A percentile compares a stretch with the other conserved stretches of the same genome.
phyloP scores from a whole-genome alignment of 306 rosid genomes.

The Cucurbita maxima region DNA sequence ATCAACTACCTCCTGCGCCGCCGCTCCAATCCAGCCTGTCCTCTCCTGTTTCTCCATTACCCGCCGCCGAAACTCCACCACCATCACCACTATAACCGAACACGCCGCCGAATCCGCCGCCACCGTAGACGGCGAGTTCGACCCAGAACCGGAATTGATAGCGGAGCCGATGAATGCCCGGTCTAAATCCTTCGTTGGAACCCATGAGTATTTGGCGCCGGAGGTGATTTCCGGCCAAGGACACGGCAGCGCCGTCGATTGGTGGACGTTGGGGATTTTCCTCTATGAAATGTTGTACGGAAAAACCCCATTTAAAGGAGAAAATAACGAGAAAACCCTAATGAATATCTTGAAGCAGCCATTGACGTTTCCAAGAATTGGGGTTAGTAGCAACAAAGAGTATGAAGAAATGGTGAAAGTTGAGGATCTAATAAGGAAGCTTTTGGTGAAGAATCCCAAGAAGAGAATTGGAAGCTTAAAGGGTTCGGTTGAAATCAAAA shows the following conservation, averaged over 20 bases:
- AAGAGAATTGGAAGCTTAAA: conserved; percentile 72
- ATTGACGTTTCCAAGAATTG: conserved; percentile 51
- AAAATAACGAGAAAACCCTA: conserved; percentile 77
- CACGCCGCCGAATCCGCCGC: conserved; percentile 13
- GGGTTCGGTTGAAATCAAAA: conserved; percentile 88
- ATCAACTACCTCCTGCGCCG: conserved; percentile 36
- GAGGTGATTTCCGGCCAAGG: conserved; percentile 92
- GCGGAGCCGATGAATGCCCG: conserved; percentile 73
- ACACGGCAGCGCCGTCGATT: conserved; percentile 90
- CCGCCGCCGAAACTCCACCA: conserved; percentile 29
- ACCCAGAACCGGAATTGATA: conserved; percentile 40
- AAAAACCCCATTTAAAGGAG: conserved; percentile 84
- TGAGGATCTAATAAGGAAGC: conserved; percentile 65
- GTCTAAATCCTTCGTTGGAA: conserved; percentile 85
- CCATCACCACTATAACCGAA: conserved; percentile 51
- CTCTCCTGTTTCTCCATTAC: conserved; percentile 63
- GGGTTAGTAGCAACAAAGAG: conserved; percentile 41
- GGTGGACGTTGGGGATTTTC: conserved; percentile 97
- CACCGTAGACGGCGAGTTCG: neutral
- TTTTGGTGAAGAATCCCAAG: conserved; percentile 80
- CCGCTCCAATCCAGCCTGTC: conserved; percentile 75
- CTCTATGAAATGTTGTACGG: conserved; percentile 86
- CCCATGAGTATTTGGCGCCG: conserved; percentile 89
- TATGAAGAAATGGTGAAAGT: conserved; percentile 67
- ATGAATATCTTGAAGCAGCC: conserved; percentile 66